Conservation (phyloP, 2,329 filamentous ascomycete genomes). For the Immersiporthe knoxdaviesiana region DNA sequence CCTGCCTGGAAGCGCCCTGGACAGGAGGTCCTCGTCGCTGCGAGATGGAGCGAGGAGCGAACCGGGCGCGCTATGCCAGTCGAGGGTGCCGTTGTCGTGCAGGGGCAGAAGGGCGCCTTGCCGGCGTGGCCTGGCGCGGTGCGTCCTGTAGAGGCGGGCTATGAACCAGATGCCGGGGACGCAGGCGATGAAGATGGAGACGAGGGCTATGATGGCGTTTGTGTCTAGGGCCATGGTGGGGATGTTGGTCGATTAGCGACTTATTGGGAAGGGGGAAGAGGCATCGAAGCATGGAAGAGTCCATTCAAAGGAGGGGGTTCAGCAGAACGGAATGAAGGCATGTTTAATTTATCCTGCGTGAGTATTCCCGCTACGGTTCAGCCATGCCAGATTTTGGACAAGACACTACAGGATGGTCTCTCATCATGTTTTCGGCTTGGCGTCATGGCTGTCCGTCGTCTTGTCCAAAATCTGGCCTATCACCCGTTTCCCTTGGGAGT, state of each 20-base stretch:
- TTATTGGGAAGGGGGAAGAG: not conserved
- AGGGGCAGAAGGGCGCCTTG: not conserved
- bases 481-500: not conserved
- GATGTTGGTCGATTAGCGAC: not conserved
- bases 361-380: too few species aligned
- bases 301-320: not conserved
- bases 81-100: not conserved
- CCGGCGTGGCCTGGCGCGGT: not conserved
- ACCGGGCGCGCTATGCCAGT: not conserved
- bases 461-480: not conserved
- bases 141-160: not conserved
- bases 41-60: not conserved
- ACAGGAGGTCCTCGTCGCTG: not conserved
- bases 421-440: too few species aligned
- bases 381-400: not conserved
- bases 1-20: not conserved
- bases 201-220: not conserved
- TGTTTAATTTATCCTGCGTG: not conserved
- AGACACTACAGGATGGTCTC: not conserved
- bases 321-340: too few species aligned
- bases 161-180: not conserved
- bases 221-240: not conserved
- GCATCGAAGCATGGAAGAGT: not conserved
- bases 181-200: not conserved
- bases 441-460: too few species aligned